Evolutionary conservation across 306 rosid species (phyloP), one percentile per base, ranked within the genome.

Genomic region (Dalbergia cultrata): DNA sequence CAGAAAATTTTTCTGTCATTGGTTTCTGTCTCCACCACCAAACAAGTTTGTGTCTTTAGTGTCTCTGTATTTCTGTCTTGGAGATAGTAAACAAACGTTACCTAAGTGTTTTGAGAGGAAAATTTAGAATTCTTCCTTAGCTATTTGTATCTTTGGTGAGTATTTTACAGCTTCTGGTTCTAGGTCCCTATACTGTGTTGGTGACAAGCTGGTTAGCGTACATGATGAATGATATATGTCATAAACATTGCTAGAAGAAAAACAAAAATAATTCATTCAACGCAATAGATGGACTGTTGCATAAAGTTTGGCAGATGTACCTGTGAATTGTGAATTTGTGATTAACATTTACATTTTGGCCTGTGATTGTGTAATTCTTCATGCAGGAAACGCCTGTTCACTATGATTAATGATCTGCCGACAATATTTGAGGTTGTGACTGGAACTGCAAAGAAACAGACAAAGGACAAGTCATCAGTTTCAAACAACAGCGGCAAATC

Each of bases 401-500:
- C 80, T 64, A 71, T 86, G 91, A 89, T 89, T 76, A 91, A 91
- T 84, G 94, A 91, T 80, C 68, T 86, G 70, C 97, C 97, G 0
- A 86, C 97, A 9, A 75, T 91, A 64, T 88, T 77, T 80, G 97
- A 91, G 87, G 85, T 85, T 60, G 88, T 88, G 79, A 81, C 90
- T 3, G 90, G 89, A 74, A 22, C 62, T 57, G 74, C 80, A 52
- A 89, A 85, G 87, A 91, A 81, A 76, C 89, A 81, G 77, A 19
- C 83, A 1, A 90, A 87, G 86, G 94, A 88, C 75, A 93, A 87
- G 88, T 76, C 93, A 41, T 75, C 85, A 52, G 82, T 84, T 78
- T 67, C 92, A 75, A 89, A 88, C 77, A 88, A 78, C 86, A 79
- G 84, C 87, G 85, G 73, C 90, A 91, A 90, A 86, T 82, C 91